phyloP scores from a whole-genome alignment of 176 grass and related monocot species.

The Panicum miliaceum region DNA sequence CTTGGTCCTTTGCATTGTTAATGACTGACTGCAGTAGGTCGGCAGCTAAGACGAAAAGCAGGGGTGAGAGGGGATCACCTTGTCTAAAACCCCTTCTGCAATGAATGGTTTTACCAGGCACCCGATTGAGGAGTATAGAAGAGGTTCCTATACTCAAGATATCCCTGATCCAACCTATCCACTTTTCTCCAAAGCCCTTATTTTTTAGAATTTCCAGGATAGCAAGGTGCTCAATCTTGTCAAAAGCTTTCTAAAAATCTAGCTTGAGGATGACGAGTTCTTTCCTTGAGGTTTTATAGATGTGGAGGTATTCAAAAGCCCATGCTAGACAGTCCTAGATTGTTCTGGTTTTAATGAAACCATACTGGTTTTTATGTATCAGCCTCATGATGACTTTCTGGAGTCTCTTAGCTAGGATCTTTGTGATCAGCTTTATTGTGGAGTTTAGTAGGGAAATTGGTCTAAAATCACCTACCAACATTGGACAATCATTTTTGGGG shows the following conservation, averaged over 20 bases:
- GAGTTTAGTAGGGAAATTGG: too few relatives aligned
- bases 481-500: too few relatives aligned
- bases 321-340: not conserved
- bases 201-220: not conserved
- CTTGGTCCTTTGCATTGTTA: not conserved
- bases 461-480: too few relatives aligned
- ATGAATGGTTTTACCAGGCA: not conserved
- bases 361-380: not conserved
- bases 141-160: too few relatives aligned
- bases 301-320: not conserved
- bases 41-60: not conserved
- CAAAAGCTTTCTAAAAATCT: not conserved
- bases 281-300: not conserved
- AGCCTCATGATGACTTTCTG: too few relatives aligned
- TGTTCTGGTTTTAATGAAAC: not conserved
- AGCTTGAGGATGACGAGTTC: not conserved
- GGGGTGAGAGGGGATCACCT: too few relatives aligned
- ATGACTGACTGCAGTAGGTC: not conserved
- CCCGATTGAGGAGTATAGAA: not conserved
- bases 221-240: not conserved
- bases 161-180: too few relatives aligned
- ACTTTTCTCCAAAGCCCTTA: too few relatives aligned
- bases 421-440: too few relatives aligned
- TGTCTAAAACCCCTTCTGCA: too few relatives aligned
- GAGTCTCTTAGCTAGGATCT: too few relatives aligned